These are phyloP conservation scores for Striga hermonthica DNA, from an alignment of 305 asterid species.

Conservation along the genomic window DNA sequence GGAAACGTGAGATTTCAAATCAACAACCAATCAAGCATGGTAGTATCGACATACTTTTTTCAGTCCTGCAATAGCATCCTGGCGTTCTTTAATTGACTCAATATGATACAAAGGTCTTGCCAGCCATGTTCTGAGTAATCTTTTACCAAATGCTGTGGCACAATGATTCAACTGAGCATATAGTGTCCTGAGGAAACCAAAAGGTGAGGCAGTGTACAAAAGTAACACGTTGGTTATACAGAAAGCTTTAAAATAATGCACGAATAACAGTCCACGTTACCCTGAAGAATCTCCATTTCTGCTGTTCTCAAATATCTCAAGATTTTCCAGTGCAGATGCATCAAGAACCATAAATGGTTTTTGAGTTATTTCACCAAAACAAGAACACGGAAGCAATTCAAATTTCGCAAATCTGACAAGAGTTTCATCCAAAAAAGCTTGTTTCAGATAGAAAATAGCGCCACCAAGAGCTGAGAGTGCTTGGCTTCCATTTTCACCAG, in stretches of 20 bases:
- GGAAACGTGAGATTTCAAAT: constrained; percentile 5
- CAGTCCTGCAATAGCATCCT: constrained; percentile 85
- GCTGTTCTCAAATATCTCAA: constrained; percentile 90
- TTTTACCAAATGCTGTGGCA: constrained; percentile 84
- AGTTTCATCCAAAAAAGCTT: constrained; percentile 84
- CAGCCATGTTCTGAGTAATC: constrained; percentile 84
- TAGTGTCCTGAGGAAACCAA: constrained; percentile 60
- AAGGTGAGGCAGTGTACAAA: constrained; percentile 26
- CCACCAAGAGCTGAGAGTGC: constrained; percentile 99
- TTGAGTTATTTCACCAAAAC: constrained; percentile 51
- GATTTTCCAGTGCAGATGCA: constrained; percentile 93
- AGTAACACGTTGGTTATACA: constrained; percentile 28
- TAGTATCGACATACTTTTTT: constrained; percentile 47
- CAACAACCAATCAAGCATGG: constrained; percentile 8
- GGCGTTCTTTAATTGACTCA: constrained; percentile 79
- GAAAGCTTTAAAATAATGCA: constrained; percentile 21
- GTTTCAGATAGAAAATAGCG: constrained; percentile 76
- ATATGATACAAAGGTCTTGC: constrained; percentile 87
- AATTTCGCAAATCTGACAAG: constrained; percentile 84
- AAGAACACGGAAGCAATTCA: constrained; percentile 85
- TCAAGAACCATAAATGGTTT: constrained; percentile 88
- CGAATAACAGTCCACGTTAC: constrained; percentile 41
- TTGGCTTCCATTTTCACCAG: constrained; percentile 71
- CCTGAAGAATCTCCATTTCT: constrained; percentile 89
- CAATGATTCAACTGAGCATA: constrained; percentile 88